Evolutionary conservation across 495 filamentous ascomycete species (phyloP), one percentile per base, ranked within the genome.

Genomic region (Aspergillus leporis): DNA sequence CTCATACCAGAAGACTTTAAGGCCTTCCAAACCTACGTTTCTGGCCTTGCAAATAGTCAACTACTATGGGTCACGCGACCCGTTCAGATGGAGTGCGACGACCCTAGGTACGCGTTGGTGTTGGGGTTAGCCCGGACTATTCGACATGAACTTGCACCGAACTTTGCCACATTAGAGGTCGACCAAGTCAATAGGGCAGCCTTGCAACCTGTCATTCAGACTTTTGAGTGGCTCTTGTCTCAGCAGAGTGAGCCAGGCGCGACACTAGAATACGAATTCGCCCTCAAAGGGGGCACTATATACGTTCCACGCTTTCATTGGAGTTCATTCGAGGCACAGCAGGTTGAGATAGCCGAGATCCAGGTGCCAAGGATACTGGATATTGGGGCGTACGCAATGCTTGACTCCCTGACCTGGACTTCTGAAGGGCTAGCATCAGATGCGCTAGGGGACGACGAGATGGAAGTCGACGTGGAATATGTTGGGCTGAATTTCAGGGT

Each of bases 401-500:
- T 76, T 5, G 58, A 70, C 19, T 65, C 67, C 0, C 25, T 76
- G 14, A 18, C 38, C 4, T 76, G 73, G 73, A 46, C 58, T 5
- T 53, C 19, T 21, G 18, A n/a, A 28, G 47, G 34, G 4, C 16
- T 49, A 13, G 18, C n/a, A 22, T 19, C 5, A 4, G 13, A 32
- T 28, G 2, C 43, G 12, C 31, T 73, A 19, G 19, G 36, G 13
- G 40, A 56, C 5, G 56, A 70, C 10, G 59, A 76, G 30, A 59
- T 75, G 38, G 70, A 75, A 53, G 45, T 77, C n/a, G 66, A 77
- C 41, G 63, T 77, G 6, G 56, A 74, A n/a, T 70, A 71, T 43
- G 66, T 74, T 5, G 78, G 75, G 0, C 34, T 81, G 0, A 79
- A 79, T 36, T 78, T 78, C 54, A 70, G 67, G 48, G 76, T 77